Percentiles rank a stretch among this genome's conserved stretches.
phyloP scores from a whole-genome alignment of 1,139 yeast species.

The Pichia sp. region DNA sequence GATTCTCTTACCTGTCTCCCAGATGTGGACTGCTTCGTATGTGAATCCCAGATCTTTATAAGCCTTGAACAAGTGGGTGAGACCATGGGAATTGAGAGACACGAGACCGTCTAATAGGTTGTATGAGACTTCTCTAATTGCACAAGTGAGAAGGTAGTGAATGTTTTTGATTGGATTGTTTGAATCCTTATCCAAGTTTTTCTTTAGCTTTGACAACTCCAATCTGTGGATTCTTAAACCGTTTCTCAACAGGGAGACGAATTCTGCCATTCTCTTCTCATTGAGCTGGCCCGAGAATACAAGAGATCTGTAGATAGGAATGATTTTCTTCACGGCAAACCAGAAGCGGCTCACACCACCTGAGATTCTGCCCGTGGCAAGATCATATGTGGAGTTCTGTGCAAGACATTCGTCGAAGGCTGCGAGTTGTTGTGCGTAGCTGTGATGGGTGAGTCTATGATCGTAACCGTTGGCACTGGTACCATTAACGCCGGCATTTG shows the following conservation, averaged over 20 bases:
- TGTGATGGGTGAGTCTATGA: conserved; percentile 5
- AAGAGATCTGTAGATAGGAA: conserved; percentile 39
- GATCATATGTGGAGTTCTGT: conserved; percentile 31
- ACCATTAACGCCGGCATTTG: neutral
- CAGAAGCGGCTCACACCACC: conserved; percentile 31
- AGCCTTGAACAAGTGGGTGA: conserved; percentile 52
- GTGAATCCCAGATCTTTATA: conserved; percentile 46
- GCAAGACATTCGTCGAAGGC: conserved; percentile 39
- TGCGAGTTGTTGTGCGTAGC: conserved; percentile 3
- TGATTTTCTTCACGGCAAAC: conserved; percentile 40
- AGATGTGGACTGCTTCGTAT: conserved; percentile 46
- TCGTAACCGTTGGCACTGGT: conserved; percentile 5
- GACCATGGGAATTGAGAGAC: conserved; percentile 41
- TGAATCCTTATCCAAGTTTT: conserved; percentile 49
- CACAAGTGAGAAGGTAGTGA: conserved; percentile 37
- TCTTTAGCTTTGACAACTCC: conserved; percentile 41
- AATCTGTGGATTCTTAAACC: conserved; percentile 44
- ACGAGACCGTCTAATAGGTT: conserved; percentile 40
- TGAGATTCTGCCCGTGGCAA: conserved; percentile 25
- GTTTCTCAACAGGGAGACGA: conserved; percentile 41
- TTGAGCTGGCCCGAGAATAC: conserved; percentile 36
- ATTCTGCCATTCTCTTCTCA: conserved; percentile 36
- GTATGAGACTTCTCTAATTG: conserved; percentile 41
- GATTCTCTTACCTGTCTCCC: conserved; percentile 37
- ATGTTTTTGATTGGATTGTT: conserved; percentile 43